Conservation (phyloP, 805 yeast species). For the Phaffomyces antillensis region DNA sequence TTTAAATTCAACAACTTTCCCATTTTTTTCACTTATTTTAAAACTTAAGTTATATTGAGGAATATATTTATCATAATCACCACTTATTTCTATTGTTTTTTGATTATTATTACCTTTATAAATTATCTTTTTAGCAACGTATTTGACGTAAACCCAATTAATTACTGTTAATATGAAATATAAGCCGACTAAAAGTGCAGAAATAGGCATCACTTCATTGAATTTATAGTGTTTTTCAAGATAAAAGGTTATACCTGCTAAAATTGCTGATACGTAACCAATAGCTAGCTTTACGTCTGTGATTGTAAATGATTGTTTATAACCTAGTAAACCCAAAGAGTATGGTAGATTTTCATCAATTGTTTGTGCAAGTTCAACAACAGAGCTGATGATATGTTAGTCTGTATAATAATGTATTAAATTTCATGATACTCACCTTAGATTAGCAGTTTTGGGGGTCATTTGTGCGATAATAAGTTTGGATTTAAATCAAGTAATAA, state of each 20-base stretch:
- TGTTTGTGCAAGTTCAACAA: slow-evolving; percentile 11
- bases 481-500: too few relatives aligned
- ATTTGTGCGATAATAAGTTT: slow-evolving; percentile 7
- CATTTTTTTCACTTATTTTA: slow-evolving; percentile 15
- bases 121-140: slow-evolving; percentile 34
- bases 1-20: slow-evolving; percentile 11
- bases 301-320: slow-evolving; percentile 33
- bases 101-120: slow-evolving; percentile 34
- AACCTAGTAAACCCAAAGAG: slow-evolving; percentile 27
- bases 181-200: slow-evolving; percentile 31
- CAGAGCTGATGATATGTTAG: slow-evolving; percentile 10
- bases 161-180: slow-evolving; percentile 34
- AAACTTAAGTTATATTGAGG: slow-evolving; percentile 40
- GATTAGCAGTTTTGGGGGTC: slow-evolving; percentile 11
- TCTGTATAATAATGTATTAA: neutral
- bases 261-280: slow-evolving; percentile 41
- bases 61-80: slow-evolving; percentile 31
- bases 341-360: slow-evolving; percentile 12
- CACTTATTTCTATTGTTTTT: slow-evolving; percentile 21
- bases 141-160: slow-evolving; percentile 31
- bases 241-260: slow-evolving; percentile 42
- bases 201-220: slow-evolving; percentile 33
- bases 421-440: slow-evolving; percentile 5
- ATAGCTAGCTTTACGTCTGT: slow-evolving; percentile 42
- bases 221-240: slow-evolving; percentile 44